These are phyloP conservation scores for Vanderwaltozyma polyspora DNA, from an alignment of 805 yeast species.

Conservation along the genomic window DNA sequence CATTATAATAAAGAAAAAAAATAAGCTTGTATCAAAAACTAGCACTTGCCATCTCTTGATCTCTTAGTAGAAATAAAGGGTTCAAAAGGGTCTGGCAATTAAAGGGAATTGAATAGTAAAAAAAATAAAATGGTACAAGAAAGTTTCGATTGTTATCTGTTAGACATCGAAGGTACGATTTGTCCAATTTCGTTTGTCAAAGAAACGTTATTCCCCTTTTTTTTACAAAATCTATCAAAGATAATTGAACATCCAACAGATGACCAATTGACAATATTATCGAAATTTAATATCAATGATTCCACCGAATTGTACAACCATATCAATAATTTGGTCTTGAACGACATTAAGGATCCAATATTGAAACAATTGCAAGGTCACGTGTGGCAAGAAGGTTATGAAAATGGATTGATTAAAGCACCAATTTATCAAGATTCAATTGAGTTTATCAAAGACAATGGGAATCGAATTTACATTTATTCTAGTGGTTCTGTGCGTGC, in stretches of 20 bases:
- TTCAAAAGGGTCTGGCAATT: no score
- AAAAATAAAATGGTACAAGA: not conserved
- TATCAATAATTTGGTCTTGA: conserved; percentile 44
- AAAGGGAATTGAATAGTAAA: no score
- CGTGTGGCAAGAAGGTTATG: conserved; percentile 75
- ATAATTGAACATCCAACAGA: conserved; percentile 19
- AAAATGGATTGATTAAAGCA: conserved; percentile 60
- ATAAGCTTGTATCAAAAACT: no score
- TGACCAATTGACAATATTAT: conserved; percentile 13
- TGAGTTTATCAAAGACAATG: conserved; percentile 32
- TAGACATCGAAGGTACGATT: conserved; percentile 88
- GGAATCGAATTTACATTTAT: conserved; percentile 49
- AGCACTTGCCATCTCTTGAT: no score
- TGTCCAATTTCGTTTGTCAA: conserved; percentile 87
- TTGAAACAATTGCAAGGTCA: conserved; percentile 74
- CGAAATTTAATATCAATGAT: conserved; percentile 21
- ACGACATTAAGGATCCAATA: conserved; percentile 67
- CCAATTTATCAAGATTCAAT: conserved; percentile 72
- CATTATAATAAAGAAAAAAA: no score
- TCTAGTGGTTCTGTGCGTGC: conserved; percentile 87
- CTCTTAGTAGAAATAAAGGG: no score
- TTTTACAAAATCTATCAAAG: conserved; percentile 39
- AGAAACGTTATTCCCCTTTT: conserved; percentile 67
- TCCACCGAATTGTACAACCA: conserved; percentile 31
- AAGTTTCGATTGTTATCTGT: conserved; percentile 5